Conservation (phyloP, 768 basidiomycete genomes). For the Pulveroboletus sp. region DNA sequence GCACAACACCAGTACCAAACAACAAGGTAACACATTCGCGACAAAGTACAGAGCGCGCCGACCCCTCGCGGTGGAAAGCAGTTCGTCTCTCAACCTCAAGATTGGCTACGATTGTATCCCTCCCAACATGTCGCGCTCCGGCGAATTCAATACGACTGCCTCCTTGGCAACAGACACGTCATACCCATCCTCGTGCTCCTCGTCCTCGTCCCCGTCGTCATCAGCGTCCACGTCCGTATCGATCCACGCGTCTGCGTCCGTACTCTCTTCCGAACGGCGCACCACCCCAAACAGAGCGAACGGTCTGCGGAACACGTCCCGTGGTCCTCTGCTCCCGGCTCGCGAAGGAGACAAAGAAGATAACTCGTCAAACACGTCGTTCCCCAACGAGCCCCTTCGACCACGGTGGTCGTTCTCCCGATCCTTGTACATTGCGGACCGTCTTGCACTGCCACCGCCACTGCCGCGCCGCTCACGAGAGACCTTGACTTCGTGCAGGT, state of each 20-base stretch:
- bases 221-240: conserved; percentile 38
- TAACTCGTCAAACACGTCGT: conserved; percentile 16
- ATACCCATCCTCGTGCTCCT: no score
- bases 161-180: conserved; percentile 10
- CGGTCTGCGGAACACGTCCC: conserved; percentile 2
- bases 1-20: no score
- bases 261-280: conserved; percentile 8
- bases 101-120: background rate
- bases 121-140: conserved; percentile 11
- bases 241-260: conserved; percentile 33
- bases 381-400: background rate
- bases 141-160: conserved; percentile 7
- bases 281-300: conserved; percentile 7
- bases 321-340: background rate
- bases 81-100: no score
- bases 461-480: conserved; percentile 10
- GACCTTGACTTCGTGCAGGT: conserved; percentile 58
- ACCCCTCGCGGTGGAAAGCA: no score
- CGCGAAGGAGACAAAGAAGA: background rate
- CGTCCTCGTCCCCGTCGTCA: conserved; percentile 8
- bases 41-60: no score
- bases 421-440: conserved; percentile 1
- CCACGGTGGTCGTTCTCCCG: conserved; percentile 10
- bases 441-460: conserved; percentile 3
- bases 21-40: no score